Evolutionary conservation across 2,329 filamentous ascomycete genomes (phyloP), one percentile per base, ranked within the genome.

Genomic region (Penicillium sp.): DNA sequence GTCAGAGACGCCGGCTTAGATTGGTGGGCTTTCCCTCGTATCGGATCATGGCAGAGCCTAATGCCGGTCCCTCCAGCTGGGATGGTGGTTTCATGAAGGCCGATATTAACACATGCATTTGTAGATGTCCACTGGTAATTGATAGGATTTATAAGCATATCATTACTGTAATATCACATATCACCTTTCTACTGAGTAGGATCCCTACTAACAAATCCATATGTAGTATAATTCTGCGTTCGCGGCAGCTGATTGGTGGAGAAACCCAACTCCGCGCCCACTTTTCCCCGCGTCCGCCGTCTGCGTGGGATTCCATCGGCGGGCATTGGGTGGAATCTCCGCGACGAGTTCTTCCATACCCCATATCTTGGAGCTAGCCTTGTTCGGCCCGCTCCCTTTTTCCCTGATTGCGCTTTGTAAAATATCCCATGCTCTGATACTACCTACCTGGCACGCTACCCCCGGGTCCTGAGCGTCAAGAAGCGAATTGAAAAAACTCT

Each of bases 241-340:
- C 4, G 6, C 3, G 16, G 5, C 3, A n/a, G n/a, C 9, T 69
- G 57, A 72, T 72, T 72, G 68, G 69, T 65, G 69, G 69, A 72
- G 62, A 64, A 72, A 70, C 60, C 41, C 47, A 50, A 50, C 56
- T 38, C 63, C 60, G 63, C 41, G 59, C 51, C 50, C 39, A 40
- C 25, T 41, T 47, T 56, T 54, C 54, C 58, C 66, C 67, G 62
- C 57, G 50, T 54, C 54, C 56, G 55, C 57, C 58, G 56, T 58
- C 60, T 51, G 50, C 45, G 34, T 45, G 35, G 18, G n/a, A 56
- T 56, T 45, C 38, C 49, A 56, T 34, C 21, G 35, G 34, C 46
- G 37, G 50, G 42, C 57, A 56, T 60, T 51, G 32, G 42, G 50
- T 48, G 50, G 51, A 54, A 53, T 31, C 21, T 32, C 13, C 39